These are phyloP conservation scores for Meyerozyma carpophila DNA, from an alignment of 1,139 yeast genomes.

Conservation along the genomic window DNA sequence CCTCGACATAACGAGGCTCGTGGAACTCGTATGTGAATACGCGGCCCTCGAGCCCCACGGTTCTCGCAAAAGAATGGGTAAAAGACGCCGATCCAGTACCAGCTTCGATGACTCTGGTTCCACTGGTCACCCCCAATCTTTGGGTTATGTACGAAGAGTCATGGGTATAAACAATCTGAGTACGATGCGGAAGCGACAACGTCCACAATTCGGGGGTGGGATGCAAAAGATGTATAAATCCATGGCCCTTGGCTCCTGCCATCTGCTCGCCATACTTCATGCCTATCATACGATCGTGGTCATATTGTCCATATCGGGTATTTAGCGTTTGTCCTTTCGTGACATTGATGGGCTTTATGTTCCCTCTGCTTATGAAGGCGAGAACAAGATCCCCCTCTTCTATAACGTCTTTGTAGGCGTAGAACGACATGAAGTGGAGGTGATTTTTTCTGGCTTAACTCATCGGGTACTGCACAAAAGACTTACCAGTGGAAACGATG, in stretches of 20 bases:
- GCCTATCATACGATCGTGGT: constrained; percentile 80
- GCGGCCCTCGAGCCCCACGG: constrained; percentile 57
- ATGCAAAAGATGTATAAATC: constrained; percentile 81
- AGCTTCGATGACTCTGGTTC: constrained; percentile 84
- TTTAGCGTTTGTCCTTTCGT: constrained; percentile 57
- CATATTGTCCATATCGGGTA: constrained; percentile 86
- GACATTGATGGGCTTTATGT: constrained; percentile 69
- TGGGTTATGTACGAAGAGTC: constrained; percentile 90
- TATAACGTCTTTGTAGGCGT: constrained; percentile 49
- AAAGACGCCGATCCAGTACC: constrained; percentile 98
- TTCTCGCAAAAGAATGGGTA: constrained; percentile 87
- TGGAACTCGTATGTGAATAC: constrained; percentile 90
- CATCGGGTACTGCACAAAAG: neutral
- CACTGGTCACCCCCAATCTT: constrained; percentile 66
- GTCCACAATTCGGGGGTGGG: constrained; percentile 98
- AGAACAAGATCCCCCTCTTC: constrained; percentile 84
- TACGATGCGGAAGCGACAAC: constrained; percentile 87
- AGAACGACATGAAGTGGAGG: constrained; percentile 34
- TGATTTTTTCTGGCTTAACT: neutral
- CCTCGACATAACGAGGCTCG: constrained; percentile 75
- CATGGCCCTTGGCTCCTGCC: constrained; percentile 71
- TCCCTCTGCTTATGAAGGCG: constrained; percentile 77
- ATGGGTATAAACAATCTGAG: constrained; percentile 95
- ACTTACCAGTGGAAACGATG: no score
- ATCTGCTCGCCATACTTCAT: constrained; percentile 80